Evolutionary conservation across 108 stramenopile genomes (phyloP), one percentile per base, ranked within the genome.

Genomic region (Skeletonema costatum): DNA sequence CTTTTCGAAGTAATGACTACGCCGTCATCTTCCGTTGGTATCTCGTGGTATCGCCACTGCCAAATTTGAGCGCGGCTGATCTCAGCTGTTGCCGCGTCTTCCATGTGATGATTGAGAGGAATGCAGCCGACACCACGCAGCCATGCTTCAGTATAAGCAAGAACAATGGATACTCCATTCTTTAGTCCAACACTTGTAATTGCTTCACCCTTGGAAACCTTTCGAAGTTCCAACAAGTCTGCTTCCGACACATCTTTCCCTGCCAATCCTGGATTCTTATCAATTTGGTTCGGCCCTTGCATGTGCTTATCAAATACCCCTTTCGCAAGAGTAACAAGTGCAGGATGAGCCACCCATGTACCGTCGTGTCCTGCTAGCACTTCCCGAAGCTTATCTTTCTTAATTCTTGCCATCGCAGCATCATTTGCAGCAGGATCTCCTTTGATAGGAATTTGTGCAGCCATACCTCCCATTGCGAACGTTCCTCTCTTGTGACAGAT

Each of bases 301-400:
- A 98, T 97, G 82, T 98, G 91, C 46, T 92, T 64, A 76, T 97
- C 93, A 86, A 98, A 98, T 50, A 96, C 89, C 33, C 85, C 71
- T 68, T 87, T 81, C 21, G 97, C 97, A 10, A 96, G 67, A 44
- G 70, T 60, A 35, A 98, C 96, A 73, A 98, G 85, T 11, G 93
- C 97, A 17, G 97, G 97, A 74, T 98, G 97, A n/a, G 97, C 97
- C 10, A 98, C 97, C 97, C 97, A 98, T 25, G 96, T 95, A 13
- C 97, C 97, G 76, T 98, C 97, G 73, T 98, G 97, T 35, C 97
- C 97, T 25, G 94, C 94, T 53, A 81, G 42, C 3, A 92, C 96
- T 74, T 97, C 97, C 31, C 97, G 86, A 32, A 94, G 66, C 82
- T 97, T 97, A 79, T 97, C 97, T 19, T 89, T 75, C 73, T 87